Base-by-base conservation (phyloP, 2,329 filamentous ascomycete species). In the Stachybotrys echinatus region DNA sequence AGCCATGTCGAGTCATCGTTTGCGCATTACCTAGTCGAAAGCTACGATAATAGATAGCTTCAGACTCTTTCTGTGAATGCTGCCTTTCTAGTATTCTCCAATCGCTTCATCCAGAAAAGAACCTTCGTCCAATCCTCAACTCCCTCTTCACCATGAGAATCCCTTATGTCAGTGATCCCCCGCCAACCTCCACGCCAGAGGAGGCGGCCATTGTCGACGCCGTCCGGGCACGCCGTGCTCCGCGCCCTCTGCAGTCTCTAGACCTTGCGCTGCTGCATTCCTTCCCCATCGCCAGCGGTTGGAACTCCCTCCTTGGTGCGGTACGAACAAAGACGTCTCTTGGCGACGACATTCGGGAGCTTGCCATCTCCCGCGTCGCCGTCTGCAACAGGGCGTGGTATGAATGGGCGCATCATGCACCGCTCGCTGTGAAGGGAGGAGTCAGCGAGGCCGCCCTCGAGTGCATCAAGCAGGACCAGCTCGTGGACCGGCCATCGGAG, bases 351-450 rank as follows among this genome's bases (percentile, higher is more conserved):
- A 62, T 90, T 48, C 83, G 88, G 56, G 89, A 95, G 73, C 74
- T 92, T 18, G 85, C 88, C 56, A 92, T 95, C 58, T 89, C 83
- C 61, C 80, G 89, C 45, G 87, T 95, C 14, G 90, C 90, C 12
- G 84, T 87, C 17, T 79, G 89, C 59, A 95, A 95, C 68, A 69
- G 77, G 18, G 90, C 90, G 2, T 89, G 87, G 83, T 95, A 91
- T 67, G 90, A 95, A 67, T 95, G 88, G 89, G 79, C 73, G 34
- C 81, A 89, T 49, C 90, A 95, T 64, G 84, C 84, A 17, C 89
- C 89, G 1, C 74, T 92, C 14, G 77, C 79, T 5, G 71, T 74
- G 8, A 70, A 71, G 19, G 84, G 77, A 0, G 84, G 84, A 5
- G 76, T 89, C 5, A 67, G 71, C 18, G 68, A 75, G 27, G 74